phyloP scores from a whole-genome alignment of 331 rosid species.

The Acacia pycnantha region DNA sequence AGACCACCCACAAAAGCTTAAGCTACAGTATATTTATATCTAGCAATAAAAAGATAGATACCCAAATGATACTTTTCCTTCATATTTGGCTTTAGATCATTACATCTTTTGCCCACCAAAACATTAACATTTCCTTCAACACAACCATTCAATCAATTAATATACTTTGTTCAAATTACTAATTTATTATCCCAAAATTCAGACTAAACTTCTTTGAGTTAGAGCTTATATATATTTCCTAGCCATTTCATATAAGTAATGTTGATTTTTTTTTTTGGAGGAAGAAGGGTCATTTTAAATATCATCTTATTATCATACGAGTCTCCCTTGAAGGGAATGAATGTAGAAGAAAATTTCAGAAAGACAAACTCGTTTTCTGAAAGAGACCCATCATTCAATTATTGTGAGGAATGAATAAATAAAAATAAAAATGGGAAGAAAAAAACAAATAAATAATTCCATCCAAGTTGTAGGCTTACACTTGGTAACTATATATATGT shows the following conservation, averaged over 20 bases:
- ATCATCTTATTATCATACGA: neutral
- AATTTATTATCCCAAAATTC: neutral
- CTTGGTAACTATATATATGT: neutral
- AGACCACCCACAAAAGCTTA: neutral
- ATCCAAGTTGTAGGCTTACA: neutral
- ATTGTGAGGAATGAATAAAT: neutral
- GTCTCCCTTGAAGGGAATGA: neutral
- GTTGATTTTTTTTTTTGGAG: neutral
- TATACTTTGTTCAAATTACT: neutral
- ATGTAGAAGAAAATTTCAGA: neutral
- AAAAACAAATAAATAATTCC: neutral
- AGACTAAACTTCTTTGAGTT: neutral
- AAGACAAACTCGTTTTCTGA: neutral
- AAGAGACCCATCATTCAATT: neutral
- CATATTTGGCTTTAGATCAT: neutral
- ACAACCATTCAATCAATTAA: neutral
- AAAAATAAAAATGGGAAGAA: neutral
- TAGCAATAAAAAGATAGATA: neutral
- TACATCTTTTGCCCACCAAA: neutral
- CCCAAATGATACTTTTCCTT: neutral
- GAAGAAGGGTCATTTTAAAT: neutral
- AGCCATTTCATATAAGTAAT: neutral
- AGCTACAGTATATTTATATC: neutral
- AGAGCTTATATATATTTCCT: neutral
- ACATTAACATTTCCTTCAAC: neutral